Conservation (phyloP, 805 yeast genomes). For the Nakazawaea pomicola region DNA sequence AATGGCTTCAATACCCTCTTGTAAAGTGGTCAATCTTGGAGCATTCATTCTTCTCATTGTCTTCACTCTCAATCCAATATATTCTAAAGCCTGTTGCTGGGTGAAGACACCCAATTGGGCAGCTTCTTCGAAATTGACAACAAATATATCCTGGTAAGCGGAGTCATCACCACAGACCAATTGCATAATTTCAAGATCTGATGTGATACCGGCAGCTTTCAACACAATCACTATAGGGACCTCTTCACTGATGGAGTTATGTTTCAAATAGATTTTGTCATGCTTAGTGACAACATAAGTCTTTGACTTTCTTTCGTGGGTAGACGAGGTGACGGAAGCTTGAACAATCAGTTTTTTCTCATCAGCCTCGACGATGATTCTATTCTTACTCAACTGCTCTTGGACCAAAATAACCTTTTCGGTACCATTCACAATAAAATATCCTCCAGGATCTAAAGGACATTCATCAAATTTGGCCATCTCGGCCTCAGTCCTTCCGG, state of each 20-base stretch:
- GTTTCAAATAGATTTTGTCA: slow-evolving; percentile 84
- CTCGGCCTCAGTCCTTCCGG: slow-evolving; percentile 68
- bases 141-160: slow-evolving; percentile 85
- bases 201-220: slow-evolving; percentile 91
- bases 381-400: slow-evolving; percentile 93
- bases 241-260: slow-evolving; percentile 93
- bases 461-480: slow-evolving; percentile 93
- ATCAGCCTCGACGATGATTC: slow-evolving; percentile 97
- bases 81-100: slow-evolving; percentile 90
- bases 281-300: slow-evolving; percentile 93
- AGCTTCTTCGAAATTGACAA: slow-evolving; percentile 91
- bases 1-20: slow-evolving; percentile 95
- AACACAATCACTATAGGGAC: slow-evolving; percentile 89
- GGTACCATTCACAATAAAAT: slow-evolving; percentile 95
- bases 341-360: slow-evolving; percentile 91
- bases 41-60: slow-evolving; percentile 84
- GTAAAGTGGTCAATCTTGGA: slow-evolving; percentile 72
- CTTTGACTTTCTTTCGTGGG: slow-evolving; percentile 97
- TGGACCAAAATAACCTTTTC: slow-evolving; percentile 96
- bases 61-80: slow-evolving; percentile 85
- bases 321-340: slow-evolving; percentile 96
- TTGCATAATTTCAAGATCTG: slow-evolving; percentile 91
- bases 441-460: slow-evolving; percentile 98
- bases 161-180: slow-evolving; percentile 89
- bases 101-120: slow-evolving; percentile 81